Base-by-base conservation (phyloP, 768 basidiomycete genomes). In the Amanita pallidorosea region DNA sequence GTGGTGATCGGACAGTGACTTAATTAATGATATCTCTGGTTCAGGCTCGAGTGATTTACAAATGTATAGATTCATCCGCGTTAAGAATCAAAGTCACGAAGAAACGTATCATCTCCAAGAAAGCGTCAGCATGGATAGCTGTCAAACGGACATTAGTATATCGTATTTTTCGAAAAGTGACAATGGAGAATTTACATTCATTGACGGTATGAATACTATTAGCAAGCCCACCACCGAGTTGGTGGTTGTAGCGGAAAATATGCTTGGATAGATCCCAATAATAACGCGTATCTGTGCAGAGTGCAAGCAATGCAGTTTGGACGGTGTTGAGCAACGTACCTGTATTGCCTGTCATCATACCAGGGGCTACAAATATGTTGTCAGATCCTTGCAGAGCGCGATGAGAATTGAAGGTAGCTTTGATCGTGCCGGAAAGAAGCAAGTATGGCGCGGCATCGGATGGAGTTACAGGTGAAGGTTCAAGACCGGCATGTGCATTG, bases 161-260 rank as follows among this genome's bases (percentile, higher is more conserved):
- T 9, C 29, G 13, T 43, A 46, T 18, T 12, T 49, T 42, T 33
- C 18, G 13, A 13, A 51, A 13, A 48, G 23, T 17, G 34, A 15
- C 33, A 12, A 5, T 31, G 38, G 46, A 48, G 29, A 9, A 59
- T 76, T 59, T 58, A 82, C 83, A 72, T 72, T 88, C 87, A 52
- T 88, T 76, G 23, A 87, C 76, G 2, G 85, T 85, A 62, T 88
- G 87, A n/a, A 81, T 65, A 1, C 73, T 72, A 45, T 64, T 64
- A 20, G 69, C 25, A 18, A 56, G 55, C 25, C 64, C 58, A 17
- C 61, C 64, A 0, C 69, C 17, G 60, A 62, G 52, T 11, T 63
- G 62, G 52, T 77, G 76, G 51, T 60, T 69, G 59, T 87, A 89
- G 17, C 86, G 78, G 74, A 85, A 87, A 54, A 89, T 87, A 56